Conservation (phyloP, 78 protist species). For the Dictyostelium firmibasis region DNA sequence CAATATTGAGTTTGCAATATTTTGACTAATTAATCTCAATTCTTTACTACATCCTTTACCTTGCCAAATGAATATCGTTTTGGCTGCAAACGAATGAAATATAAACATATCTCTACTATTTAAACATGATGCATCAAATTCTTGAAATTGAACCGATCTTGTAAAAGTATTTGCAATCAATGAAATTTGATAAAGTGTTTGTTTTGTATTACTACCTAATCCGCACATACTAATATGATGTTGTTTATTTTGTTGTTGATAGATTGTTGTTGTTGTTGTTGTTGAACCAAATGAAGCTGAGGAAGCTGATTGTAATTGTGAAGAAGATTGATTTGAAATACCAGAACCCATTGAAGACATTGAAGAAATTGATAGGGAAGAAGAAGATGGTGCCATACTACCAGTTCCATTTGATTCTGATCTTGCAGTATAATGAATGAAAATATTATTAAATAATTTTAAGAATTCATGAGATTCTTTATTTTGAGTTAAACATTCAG, state of each 20-base stretch:
- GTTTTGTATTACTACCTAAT: not conserved
- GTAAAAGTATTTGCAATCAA: not conserved
- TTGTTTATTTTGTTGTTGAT: not conserved
- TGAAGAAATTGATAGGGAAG: not conserved
- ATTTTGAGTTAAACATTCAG: slow-evolving; percentile 64
- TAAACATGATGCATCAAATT: slow-evolving; percentile 17
- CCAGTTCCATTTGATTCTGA: not conserved
- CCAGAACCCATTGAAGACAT: not conserved
- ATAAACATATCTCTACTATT: slow-evolving; percentile 70
- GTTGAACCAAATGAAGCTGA: not conserved
- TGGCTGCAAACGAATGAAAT: slow-evolving; percentile 5
- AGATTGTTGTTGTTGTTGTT: not conserved
- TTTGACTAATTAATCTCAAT: not conserved
- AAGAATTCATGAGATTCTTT: slow-evolving; percentile 43
- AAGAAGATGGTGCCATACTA: not conserved
- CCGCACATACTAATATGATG: not conserved
- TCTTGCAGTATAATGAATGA: slow-evolving; percentile 9
- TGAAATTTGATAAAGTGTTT: slow-evolving; percentile 11
- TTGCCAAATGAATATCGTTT: slow-evolving; percentile 53
- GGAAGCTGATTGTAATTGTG: not conserved
- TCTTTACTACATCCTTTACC: slow-evolving; percentile 15
- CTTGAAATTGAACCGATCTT: slow-evolving; percentile 19
- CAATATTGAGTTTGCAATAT: slow-evolving; percentile 6
- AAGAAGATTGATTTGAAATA: not conserved
- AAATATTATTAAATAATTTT: slow-evolving; percentile 26